phyloP scores from a whole-genome alignment of 495 filamentous ascomycete species.

The Pyronema omphalodes region DNA sequence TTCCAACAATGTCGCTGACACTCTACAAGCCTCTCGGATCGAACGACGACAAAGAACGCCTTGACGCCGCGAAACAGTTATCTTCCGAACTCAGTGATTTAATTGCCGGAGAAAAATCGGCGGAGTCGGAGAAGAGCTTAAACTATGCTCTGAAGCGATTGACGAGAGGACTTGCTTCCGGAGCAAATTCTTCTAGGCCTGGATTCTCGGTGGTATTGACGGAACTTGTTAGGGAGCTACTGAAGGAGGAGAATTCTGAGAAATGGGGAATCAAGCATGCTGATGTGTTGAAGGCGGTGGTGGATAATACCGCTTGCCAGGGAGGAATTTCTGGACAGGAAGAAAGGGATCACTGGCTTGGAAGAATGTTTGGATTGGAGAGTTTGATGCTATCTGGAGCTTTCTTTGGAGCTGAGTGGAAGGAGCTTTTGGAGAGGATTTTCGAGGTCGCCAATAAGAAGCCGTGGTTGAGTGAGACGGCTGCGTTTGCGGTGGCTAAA shows the following conservation, averaged over 20 bases:
- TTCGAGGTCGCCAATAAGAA: constrained; percentile 45
- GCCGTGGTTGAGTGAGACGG: constrained; percentile 76
- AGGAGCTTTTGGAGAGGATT: constrained; percentile 38
- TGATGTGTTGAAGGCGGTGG: constrained; percentile 44
- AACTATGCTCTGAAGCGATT: constrained; percentile 38
- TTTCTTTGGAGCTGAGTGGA: constrained; percentile 36
- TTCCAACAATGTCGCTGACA: constrained; percentile 17
- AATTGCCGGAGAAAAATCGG: constrained; percentile 18
- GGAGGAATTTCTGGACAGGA: constrained; percentile 58
- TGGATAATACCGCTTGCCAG: constrained; percentile 44
- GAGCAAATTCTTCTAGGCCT: constrained; percentile 68
- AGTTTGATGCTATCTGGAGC: constrained; percentile 64
- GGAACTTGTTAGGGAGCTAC: constrained; percentile 31
- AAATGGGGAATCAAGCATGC: constrained; percentile 34
- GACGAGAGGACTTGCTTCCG: constrained; percentile 75
- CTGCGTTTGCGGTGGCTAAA: constrained; percentile 43
- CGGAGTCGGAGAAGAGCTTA: constrained; percentile 19
- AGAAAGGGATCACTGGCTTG: constrained; percentile 66
- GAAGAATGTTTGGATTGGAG: constrained; percentile 69
- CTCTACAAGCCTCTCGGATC: constrained; percentile 26
- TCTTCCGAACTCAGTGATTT: constrained; percentile 24
- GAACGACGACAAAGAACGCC: constrained; percentile 26
- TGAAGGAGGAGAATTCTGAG: constrained; percentile 7
- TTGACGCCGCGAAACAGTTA: constrained; percentile 28
- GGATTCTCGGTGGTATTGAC: constrained; percentile 86